Evolutionary conservation across 106 monocot genomes (phyloP), one percentile per base, ranked within the genome.

Genomic region (Vanilla planifolia): DNA sequence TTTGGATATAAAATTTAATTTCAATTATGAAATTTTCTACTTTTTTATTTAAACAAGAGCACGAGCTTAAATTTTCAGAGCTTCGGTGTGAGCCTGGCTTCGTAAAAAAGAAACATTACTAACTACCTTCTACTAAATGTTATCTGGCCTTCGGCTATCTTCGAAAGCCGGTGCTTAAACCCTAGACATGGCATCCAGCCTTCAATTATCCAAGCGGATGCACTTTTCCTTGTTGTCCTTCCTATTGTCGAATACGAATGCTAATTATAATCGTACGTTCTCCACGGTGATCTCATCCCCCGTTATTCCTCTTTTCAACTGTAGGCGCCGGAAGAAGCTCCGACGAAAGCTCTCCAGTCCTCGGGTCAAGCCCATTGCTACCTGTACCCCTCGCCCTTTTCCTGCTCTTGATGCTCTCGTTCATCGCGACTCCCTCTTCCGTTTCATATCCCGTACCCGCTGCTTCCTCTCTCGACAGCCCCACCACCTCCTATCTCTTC

Each of bases 281-380:
- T 4, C 37, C 43, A 43, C 60, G 28, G 0, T 58, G 8, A 23
- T 51, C 36, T 27, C 76, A 21, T 37, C 74, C 7, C 61, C 62
- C 33, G 40, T 79, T 57, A 71, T 88, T 21, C 74, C 85, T 28
- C 67, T 78, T 28, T 73, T 86, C 56, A 73, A 70, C 62, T 75
- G 66, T 65, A 75, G 66, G 62, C 82, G 67, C 27, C 75, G 85
- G 44, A 82, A 82, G 82, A 98, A 99, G 73, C 84, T 76, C 44
- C 66, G 46, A 34, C 79, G 78, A 65, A 87, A 81, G 80, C 69
- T 78, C 16, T 36, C 64, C 45, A 82, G 79, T 61, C 81, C 88
- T 13, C 88, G 85, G 37, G 69, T 80, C 8, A 56, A 69, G 21
- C 88, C 74, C 21, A 75, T 92, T 61, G 77, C 88, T 23, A 72